Conservation (phyloP, 2,329 filamentous ascomycete genomes). For the Talaromyces sp. region DNA sequence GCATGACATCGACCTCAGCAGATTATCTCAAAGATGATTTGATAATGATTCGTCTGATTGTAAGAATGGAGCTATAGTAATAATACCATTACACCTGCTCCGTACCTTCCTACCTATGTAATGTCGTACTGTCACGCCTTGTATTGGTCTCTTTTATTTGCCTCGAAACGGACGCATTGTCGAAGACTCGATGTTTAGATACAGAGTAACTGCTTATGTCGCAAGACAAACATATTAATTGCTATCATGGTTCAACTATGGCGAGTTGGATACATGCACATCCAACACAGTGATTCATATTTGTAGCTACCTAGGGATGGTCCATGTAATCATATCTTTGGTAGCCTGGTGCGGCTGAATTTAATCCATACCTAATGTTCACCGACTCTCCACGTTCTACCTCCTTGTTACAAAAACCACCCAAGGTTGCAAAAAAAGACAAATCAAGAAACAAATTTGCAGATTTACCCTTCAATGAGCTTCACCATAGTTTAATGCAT, state of each 20-base stretch:
- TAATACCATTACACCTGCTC: background rate
- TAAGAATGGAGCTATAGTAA: background rate
- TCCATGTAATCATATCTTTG: background rate
- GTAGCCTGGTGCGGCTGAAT: background rate
- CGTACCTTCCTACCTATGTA: background rate
- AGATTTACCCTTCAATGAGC: background rate
- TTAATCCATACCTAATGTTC: too few relatives aligned
- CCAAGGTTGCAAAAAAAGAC: too few relatives aligned
- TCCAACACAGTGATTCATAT: background rate
- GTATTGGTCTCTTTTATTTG: background rate
- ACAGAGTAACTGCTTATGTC: background rate
- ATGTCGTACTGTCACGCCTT: background rate
- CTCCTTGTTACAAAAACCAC: background rate
- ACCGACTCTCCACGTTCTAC: too few relatives aligned
- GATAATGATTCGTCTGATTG: background rate
- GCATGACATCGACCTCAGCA: background rate
- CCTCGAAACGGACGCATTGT: background rate
- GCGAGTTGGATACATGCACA: background rate
- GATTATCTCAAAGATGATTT: background rate
- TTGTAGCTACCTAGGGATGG: background rate
- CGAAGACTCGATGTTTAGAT: background rate
- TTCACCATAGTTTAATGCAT: background rate
- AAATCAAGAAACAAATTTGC: background rate
- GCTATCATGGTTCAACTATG: background rate
- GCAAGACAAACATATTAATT: background rate